phyloP scores from a whole-genome alignment of 1,284 basidiomycete genomes.

The Trichosporon coremiiforme region DNA sequence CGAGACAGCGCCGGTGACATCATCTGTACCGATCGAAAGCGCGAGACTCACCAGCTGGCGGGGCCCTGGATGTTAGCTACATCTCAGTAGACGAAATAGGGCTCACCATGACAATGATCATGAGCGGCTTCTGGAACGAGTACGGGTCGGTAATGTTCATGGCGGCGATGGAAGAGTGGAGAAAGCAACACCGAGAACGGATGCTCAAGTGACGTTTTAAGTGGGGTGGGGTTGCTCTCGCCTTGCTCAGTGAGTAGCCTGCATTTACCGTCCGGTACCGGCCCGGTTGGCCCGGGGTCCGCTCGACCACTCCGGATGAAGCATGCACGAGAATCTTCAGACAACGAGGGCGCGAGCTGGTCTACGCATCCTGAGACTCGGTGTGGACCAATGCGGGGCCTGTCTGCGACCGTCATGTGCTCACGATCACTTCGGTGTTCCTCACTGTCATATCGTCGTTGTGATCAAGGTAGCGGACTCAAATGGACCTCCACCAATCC shows the following conservation, averaged over 20 bases:
- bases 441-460: not conserved
- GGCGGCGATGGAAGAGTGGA: not conserved
- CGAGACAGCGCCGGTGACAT: not conserved
- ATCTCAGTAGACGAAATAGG: not conserved
- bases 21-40: not conserved
- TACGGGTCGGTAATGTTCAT: slow-evolving; percentile 23
- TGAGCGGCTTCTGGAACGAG: slow-evolving; percentile 41
- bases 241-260: slow-evolving; percentile 12
- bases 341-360: not conserved
- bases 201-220: not conserved
- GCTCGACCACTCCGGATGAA: not conserved
- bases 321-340: not conserved
- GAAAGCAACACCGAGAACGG: not conserved
- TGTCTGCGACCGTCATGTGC: not conserved
- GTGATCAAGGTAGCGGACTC: not conserved
- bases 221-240: not conserved
- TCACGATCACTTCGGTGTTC: not conserved
- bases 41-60: slow-evolving; percentile 45
- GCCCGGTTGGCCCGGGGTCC: slow-evolving; percentile 14
- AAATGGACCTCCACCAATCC: slow-evolving; percentile 15
- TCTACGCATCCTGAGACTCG: not conserved
- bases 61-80: slow-evolving; percentile 40
- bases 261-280: slow-evolving; percentile 19
- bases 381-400: not conserved
- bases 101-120: slow-evolving; percentile 57